Evolutionary conservation across 257 asterid genomes (phyloP).

Genomic region (Verbascum thapsus): DNA sequence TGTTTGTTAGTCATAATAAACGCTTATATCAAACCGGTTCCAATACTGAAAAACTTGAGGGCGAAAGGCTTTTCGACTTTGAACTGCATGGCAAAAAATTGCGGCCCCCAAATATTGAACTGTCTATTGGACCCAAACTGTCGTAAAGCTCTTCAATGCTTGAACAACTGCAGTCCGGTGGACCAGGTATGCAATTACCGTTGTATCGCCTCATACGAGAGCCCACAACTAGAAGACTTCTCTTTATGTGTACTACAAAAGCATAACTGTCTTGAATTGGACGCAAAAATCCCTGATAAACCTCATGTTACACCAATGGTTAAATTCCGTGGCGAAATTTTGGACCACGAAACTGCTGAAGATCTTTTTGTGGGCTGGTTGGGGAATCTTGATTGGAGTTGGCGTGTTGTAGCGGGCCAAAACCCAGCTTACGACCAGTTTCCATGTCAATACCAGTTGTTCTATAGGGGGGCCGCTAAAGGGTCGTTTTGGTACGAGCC

Average conservation of each 20-base stretch:
- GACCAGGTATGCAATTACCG: constrained; percentile 91
- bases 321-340: constrained; percentile 54
- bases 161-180: constrained; percentile 87
- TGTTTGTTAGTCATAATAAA: constrained; percentile 75
- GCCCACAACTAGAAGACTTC: constrained; percentile 72
- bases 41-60: constrained; percentile 68
- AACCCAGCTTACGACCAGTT: constrained; percentile 97
- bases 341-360: constrained; percentile 76
- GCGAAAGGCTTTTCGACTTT: constrained; percentile 85
- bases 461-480: constrained; percentile 81
- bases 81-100: constrained; percentile 76
- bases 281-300: constrained; percentile 77
- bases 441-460: constrained; percentile 93
- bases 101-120: constrained; percentile 82
- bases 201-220: constrained; percentile 87
- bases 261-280: constrained; percentile 78
- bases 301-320: constrained; percentile 67
- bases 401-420: constrained; percentile 96
- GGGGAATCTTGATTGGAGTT: constrained; percentile 82
- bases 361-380: constrained; percentile 93
- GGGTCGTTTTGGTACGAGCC: constrained; percentile 98
- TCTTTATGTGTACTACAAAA: constrained; percentile 84
- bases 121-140: constrained; percentile 82
- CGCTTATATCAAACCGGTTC: constrained; percentile 78
- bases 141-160: constrained; percentile 86